Base-by-base conservation (phyloP, 2,329 filamentous ascomycete species). In the Clarireedia homoeocarpa region DNA sequence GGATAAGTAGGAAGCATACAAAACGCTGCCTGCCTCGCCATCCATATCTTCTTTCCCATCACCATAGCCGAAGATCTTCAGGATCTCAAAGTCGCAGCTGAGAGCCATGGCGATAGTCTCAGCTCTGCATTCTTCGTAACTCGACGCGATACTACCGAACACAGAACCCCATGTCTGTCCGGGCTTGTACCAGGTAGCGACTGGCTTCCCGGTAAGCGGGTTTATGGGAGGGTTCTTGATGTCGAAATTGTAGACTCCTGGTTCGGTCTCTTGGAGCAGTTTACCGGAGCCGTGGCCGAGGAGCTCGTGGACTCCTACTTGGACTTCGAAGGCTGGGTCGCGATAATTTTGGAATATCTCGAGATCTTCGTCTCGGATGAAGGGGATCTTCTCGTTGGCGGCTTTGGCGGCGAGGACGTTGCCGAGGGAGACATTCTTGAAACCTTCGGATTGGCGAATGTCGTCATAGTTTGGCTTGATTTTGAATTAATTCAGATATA, bases 111-210 rank as follows among this genome's bases (percentile, higher is more conserved):
- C 92, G 10, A 96, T 91, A 65, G 91, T 88, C 71, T 97, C 92
- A 4, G 92, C 92, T 55, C 92, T 85, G 71, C 92, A 97, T 72
- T 97, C 92, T 72, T 97, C 92, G 67, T 96, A 96, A 15, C 86
- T 89, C 3, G 87, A 89, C 39, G 91, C 90, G 61, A 95, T 83
- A 59, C 88, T 83, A 26, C 91, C 91, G 67, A 97, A 97, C 0
- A 96, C 89, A 5, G 86, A 90, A 55, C 89, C 88, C 91, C 91
- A 97, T 0, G 92, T 97, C 72, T 96, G 89, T 2, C 91, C 91
- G 2, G 90, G 90, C 72, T 94, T 95, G 76, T 97, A 97, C 85
- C 88, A 96, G 1, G 86, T 89, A 2, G 81, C 82, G 48, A 96
- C 78, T 1, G 88, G 88, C 71, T 92, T 86, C 59, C 82, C 78